Base-by-base conservation (phyloP, 768 basidiomycete species). In the Hysterangium stoloniferum region DNA sequence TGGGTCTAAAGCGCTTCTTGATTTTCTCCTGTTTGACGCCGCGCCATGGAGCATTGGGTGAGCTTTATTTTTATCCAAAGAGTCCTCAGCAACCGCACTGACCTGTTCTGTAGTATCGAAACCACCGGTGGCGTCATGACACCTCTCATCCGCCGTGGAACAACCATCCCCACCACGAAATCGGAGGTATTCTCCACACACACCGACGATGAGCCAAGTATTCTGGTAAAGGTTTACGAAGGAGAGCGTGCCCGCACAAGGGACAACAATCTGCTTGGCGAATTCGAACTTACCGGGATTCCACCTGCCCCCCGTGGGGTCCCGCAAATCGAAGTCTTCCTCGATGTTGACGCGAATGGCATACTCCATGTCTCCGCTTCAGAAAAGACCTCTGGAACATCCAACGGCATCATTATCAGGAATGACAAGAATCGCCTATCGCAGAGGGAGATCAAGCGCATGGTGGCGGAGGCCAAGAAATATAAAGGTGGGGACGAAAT, bases 31-130 rank as follows among this genome's bases (percentile, higher is more conserved):
- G 25, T 62, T 76, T 19, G n/a, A 73, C 74, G 48, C 71, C 74
- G 63, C 71, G 74, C 65, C 75, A 75, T 63, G 74, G 75, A 64
- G 74, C 73, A 54, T 73, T 73, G 9, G 56, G 54, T 34, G 81
- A 3, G n/a, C n/a, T n/a, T n/a, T n/a, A n/a, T n/a, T n/a, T n/a
- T n/a, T n/a, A n/a, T n/a, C n/a, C n/a, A n/a, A n/a, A n/a, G n/a
- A 55, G 84, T 97, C 55, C 85, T 98, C 52, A 89, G 97, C 62
- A 95, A 98, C 68, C 90, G 97, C 64, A 86, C 84, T 72, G 92
- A 95, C 27, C 80, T 97, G 35, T 95, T 95, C 29, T 89, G 96
- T 65, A 93, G 95, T 79, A 98, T 97, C 60, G 95, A 97, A 78
- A 97, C 93, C n/a, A 15, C 24, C 40, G 49, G 49, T 17, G 70